Base-by-base conservation (phyloP, 495 filamentous ascomycete genomes). In the Trichoderma erinaceum region DNA sequence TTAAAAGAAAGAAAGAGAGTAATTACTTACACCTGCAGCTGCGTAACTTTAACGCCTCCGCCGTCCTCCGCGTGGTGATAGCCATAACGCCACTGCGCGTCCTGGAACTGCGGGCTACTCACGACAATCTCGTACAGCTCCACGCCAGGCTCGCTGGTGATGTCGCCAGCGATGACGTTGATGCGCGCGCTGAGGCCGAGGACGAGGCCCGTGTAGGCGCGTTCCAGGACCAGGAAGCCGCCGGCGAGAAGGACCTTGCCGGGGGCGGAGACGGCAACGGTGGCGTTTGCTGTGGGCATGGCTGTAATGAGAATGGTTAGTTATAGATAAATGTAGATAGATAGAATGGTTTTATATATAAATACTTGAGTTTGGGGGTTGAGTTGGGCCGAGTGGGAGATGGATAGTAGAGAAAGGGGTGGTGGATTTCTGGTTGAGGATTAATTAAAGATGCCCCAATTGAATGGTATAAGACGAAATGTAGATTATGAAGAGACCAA, bases 221-320 rank as follows among this genome's bases (percentile, higher is more conserved):
- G 87, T 79, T 98, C 96, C 27, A 99, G 88, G 11, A 97, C 92
- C 15, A 99, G 88, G 75, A 97, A 99, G 52, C 95, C 95, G 48
- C 95, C 95, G 64, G 93, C 92, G 18, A 99, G 84, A 61, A 99
- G 84, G 56, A 99, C 96, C 80, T 99, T 99, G 64, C 95, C 95
- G 27, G 95, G 95, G 2, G 96, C 93, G 69, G 94, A 97, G 70
- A 96, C 84, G 72, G 91, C 92, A 66, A 81, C 81, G 35, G 77
- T 79, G 41, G 76, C 71, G 46, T 68, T 67, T 65, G 68, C 65
- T 63, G 61, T 50, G 67, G 64, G 48, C 38, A 58, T 70, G 46
- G 70, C 68, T 46, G 4, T 32, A 13, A 15, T 32, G 4, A n/a
- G n/a, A 13, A 13, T 12, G 27, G 11, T 29, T 32, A 29, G 27